phyloP scores from a whole-genome alignment of 176 grass and related monocot genomes.

The Eragrostis curvula region DNA sequence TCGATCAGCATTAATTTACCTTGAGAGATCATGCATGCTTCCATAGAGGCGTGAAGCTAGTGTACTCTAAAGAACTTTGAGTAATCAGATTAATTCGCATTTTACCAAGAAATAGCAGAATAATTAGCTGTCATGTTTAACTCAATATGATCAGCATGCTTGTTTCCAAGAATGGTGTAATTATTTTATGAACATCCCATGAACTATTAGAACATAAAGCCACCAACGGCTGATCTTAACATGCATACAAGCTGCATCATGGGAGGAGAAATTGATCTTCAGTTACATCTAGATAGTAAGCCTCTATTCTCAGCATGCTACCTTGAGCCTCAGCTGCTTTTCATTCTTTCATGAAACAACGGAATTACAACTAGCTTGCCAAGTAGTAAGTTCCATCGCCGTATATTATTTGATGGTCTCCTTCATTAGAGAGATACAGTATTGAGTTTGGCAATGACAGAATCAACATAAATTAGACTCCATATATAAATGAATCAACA shows the following conservation, averaged over 20 bases:
- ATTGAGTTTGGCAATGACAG: constrained; percentile 3
- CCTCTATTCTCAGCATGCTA: background rate
- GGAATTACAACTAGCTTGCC: background rate
- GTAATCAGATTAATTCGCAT: background rate
- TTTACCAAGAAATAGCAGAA: background rate
- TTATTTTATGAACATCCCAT: constrained; percentile 38
- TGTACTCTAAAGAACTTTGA: background rate
- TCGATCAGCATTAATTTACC: background rate
- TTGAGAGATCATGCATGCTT: background rate
- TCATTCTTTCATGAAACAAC: background rate
- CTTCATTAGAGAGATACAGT: background rate
- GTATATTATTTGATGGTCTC: background rate
- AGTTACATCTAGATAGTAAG: background rate
- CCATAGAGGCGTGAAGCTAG: background rate
- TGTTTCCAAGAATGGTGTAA: background rate
- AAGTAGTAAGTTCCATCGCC: background rate
- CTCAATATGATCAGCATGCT: background rate
- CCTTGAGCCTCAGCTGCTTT: background rate
- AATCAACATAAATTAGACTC: constrained; percentile 21
- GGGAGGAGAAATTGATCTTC: background rate
- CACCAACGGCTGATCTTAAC: background rate
- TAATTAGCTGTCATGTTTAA: background rate
- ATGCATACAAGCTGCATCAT: background rate
- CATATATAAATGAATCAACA: constrained; percentile 36
- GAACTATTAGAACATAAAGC: background rate